Percentiles rank a stretch among this genome's conserved stretches.
Conservation (phyloP, 306 rosid species). For the Datisca glomerata region DNA sequence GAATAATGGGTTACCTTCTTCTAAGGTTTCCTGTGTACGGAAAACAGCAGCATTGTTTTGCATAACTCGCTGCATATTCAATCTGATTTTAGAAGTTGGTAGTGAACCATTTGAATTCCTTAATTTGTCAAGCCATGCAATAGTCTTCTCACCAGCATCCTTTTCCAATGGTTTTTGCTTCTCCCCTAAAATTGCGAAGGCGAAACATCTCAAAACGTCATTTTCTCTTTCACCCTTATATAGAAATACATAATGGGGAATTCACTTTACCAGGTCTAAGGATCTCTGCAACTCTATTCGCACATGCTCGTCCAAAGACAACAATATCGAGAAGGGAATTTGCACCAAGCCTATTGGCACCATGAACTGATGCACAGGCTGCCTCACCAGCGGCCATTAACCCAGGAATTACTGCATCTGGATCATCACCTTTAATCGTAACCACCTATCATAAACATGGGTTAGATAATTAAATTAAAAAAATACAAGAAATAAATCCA, state of each 20-base stretch:
- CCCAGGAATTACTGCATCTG: slow-evolving; percentile 64
- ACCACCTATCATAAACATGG: slow-evolving; percentile 36
- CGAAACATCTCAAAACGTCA: background rate
- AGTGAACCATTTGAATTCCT: slow-evolving; percentile 83
- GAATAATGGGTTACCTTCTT: slow-evolving; percentile 48
- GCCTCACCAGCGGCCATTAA: slow-evolving; percentile 93
- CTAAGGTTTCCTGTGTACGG: slow-evolving; percentile 89
- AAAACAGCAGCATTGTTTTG: slow-evolving; percentile 97
- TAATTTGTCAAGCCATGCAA: slow-evolving; percentile 89
- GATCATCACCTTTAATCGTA: slow-evolving; percentile 57
- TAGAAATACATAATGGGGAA: too few species aligned
- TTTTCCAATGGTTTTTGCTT: slow-evolving; percentile 79
- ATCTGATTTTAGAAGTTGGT: slow-evolving; percentile 68
- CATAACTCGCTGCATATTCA: slow-evolving; percentile 95
- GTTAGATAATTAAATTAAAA: slow-evolving; percentile 1
- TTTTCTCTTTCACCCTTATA: background rate
- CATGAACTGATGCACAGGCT: slow-evolving; percentile 92
- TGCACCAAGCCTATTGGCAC: slow-evolving; percentile 93
- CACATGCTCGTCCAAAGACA: slow-evolving; percentile 89
- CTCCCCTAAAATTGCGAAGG: slow-evolving; percentile 43
- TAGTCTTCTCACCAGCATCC: slow-evolving; percentile 84
- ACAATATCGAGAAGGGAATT: slow-evolving; percentile 90
- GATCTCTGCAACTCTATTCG: slow-evolving; percentile 83
- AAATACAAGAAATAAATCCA: background rate
- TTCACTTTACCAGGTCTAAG: slow-evolving; percentile 56